Evolutionary conservation across 129 eudicot species (phyloP), one percentile per base, ranked within the genome.

Genomic region (Flaveria linearis): DNA sequence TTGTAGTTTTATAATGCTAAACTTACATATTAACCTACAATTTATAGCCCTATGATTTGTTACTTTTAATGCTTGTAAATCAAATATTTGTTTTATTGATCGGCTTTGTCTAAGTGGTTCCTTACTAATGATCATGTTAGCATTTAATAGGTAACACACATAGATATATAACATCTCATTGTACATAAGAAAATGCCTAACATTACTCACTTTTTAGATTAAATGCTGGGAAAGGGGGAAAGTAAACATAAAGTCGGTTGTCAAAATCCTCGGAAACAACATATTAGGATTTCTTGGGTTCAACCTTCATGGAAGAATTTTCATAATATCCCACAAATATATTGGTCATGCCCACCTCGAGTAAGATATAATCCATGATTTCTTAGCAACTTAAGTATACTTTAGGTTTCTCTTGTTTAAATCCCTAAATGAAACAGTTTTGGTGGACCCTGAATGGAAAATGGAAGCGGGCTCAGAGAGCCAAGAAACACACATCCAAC

Each of bases 381-480:
- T 76, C 55, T 22, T 18, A 10, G 74, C 67, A 22, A 22, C 39
- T 15, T 39, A 56, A 18, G 26, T 67, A 36, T 39, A 53, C 9
- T 22, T 36, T 67, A 68, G 26, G 28, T 52, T 39, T 67, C 42
- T 13, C 14, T 33, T 52, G 39, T 5, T 15, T 52, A 76, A 52
- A 39, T 23, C 10, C 15, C 41, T 52, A 20, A 52, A 68, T 66
- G 55, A 14, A 67, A 66, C 86, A 90, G 96, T 84, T 87, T 45
- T 52, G 57, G 30, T 84, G 72, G 80, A 75, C 73, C 22, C 66
- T 13, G 18, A 80, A 22, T 90, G 96, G 92, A 72, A 30, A 50
- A 82, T 87, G 77, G 93, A 81, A 49, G 83, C 89, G 60, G 91
- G 93, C 60, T 91, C 87, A 65, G 86, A 72, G 58, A 90, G 93